Base-by-base conservation (phyloP, 1,139 yeast genomes). In the Wickerhamomyces sp. region DNA sequence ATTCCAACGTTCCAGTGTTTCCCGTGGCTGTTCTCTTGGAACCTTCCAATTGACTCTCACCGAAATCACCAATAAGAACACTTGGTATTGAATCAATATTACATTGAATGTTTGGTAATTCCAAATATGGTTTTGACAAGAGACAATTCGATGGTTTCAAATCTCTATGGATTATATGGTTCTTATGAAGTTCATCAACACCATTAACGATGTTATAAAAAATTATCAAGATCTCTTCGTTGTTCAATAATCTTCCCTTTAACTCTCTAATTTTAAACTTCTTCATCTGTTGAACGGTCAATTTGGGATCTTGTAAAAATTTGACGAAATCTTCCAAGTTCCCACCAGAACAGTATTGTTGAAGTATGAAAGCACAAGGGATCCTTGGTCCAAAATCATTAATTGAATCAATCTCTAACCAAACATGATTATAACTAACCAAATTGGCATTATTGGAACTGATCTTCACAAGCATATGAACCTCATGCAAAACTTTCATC, bases 261-360 rank as follows among this genome's bases (percentile, higher is more conserved):
- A 44, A 18, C 18, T 33, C 37, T 47, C 49, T 54, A 23, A 61
- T 53, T 25, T 52, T 38, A 36, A 46, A 54, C 38, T 62, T 66
- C 32, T 63, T 54, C 36, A 44, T 39, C 21, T 47, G 47, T 18
- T 38, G 31, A 2, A 41, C 39, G 23, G 44, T 47, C 15, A 43
- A 27, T 23, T 37, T 31, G 1, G 65, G 64, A 15, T 51, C 36
- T 4, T 51, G 39, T 16, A 62, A 44, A n/a, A 55, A 54, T 10
- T 55, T 46, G 6, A 85, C 70, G 47, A 81, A 70, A 38, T 77
- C 84, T 49, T 87, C 95, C 35, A 87, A 58, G 34, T 87, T 87
- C 0, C 96, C 96, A 11, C 95, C 95, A 35, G 75, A 82, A 54
- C 95, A 87, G 54, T 82, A 87, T 51, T 87, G 95, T 54, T 85